Base-by-base conservation (phyloP, 78 protist species). In the Dictyostelium brefeldianum region DNA sequence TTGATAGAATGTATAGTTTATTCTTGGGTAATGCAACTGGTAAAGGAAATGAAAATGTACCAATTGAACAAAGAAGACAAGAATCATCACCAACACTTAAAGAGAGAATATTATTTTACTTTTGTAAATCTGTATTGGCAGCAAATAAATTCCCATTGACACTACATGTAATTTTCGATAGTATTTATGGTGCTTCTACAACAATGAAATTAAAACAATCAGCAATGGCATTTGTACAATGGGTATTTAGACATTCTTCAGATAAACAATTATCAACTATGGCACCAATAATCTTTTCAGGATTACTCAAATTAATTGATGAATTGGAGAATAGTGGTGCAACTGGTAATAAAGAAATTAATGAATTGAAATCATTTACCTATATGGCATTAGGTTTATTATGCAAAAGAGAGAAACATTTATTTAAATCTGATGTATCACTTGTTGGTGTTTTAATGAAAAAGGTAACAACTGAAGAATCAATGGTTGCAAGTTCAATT, bases 151-250 rank as follows among this genome's bases (percentile, higher is more conserved):
- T 94, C 59, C 90, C 96, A 7, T 25, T 53, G 14, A 78, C 92
- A 20, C 41, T 94, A 5, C 77, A 85, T 22, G 77, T 94, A 78
- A 57, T 87, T 8, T 85, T 80, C 9, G 96, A 94, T n/a, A 22
- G 91, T 79, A 65, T 94, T 11, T 87, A 87, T 80, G 96, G 94
- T 9, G 5, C 25, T 0, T 8, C 20, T 0, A 17, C 96, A 7
- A 80, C 47, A 18, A 48, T 84, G 36, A 74, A 78, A 15, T 31
- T 94, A 29, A 84, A 84, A 8, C 67, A 53, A 20, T 9, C 93
- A 50, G 96, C 92, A 43, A 78, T 94, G 90, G 29, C 83, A 48
- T 84, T 87, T 29, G 94, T 80, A 5, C 90, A 74, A 69, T 87
- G 94, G 96, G 81, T 87, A n/a, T 94, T 84, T 75, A 46, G 92